These are phyloP conservation scores for Microdochium bolleyi DNA, from an alignment of 2,329 filamentous ascomycete species.

Conservation along the genomic window DNA sequence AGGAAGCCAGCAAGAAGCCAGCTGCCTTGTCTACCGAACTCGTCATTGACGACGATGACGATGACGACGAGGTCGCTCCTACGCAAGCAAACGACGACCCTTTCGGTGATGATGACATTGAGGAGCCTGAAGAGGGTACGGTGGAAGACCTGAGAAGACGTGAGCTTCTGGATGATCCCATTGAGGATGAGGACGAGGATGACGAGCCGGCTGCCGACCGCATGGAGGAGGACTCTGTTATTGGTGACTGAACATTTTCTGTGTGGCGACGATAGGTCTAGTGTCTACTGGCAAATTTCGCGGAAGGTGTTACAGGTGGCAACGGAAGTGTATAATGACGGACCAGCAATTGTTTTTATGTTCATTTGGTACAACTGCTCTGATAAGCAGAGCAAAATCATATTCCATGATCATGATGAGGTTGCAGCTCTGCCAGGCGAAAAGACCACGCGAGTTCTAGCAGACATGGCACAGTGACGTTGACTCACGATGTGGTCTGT, in stretches of 20 bases:
- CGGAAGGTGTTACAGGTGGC: not conserved
- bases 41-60: constrained; percentile 32
- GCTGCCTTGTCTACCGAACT: constrained; percentile 36
- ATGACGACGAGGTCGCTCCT: constrained; percentile 25
- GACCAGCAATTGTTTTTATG: not conserved
- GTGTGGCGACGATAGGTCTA: not conserved
- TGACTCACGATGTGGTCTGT: no score
- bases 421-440: no score
- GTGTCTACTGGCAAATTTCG: no score
- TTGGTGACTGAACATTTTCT: not conserved
- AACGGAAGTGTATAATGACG: not conserved
- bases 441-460: not conserved
- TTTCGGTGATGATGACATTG: constrained; percentile 27
- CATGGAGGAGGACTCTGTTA: constrained; percentile 15
- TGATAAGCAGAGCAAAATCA: not conserved
- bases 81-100: constrained; percentile 22
- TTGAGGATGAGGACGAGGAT: constrained; percentile 32
- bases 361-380: not conserved
- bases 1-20: constrained; percentile 29
- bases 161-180: constrained; percentile 43
- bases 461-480: no score
- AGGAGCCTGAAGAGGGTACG: constrained; percentile 50
- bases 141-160: constrained; percentile 47
- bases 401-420: not conserved
- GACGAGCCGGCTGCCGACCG: constrained; percentile 22